A percentile compares a stretch with the other conserved stretches of the same genome.
Evolutionary conservation across 176 grass and related monocot species (phyloP).

Genomic region (Oryza officinalis): DNA sequence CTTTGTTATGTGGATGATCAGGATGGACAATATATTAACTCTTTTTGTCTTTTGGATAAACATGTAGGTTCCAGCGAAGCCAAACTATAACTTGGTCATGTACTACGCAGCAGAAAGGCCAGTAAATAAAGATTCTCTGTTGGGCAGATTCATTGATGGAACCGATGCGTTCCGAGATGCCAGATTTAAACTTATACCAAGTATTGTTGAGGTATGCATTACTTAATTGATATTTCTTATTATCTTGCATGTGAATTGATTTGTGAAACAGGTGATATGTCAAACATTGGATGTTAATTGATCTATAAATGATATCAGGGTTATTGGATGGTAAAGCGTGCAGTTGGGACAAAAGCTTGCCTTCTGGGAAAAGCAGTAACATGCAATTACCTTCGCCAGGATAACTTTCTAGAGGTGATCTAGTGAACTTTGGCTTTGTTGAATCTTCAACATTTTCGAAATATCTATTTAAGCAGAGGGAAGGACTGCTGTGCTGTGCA

Average conservation of each 20-base stretch:
- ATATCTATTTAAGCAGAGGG: background rate
- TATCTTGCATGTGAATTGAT: slow-evolving; percentile 22
- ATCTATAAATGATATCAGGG: slow-evolving; percentile 48
- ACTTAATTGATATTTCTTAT: slow-evolving; percentile 25
- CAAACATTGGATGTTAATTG: slow-evolving; percentile 30
- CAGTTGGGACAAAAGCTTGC: slow-evolving; percentile 97
- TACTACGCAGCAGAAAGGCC: slow-evolving; percentile 81
- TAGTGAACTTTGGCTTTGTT: background rate
- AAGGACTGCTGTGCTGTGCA: background rate
- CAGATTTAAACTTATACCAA: slow-evolving; percentile 98
- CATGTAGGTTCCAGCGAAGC: slow-evolving; percentile 86
- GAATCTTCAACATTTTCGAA: background rate
- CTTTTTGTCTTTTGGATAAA: slow-evolving; percentile 36
- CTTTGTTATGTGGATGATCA: background rate
- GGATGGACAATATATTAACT: slow-evolving; percentile 25
- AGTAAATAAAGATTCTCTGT: slow-evolving; percentile 80
- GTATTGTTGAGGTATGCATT: slow-evolving; percentile 83
- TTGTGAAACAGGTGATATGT: background rate
- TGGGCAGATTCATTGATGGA: slow-evolving; percentile 90
- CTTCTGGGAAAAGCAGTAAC: slow-evolving; percentile 96
- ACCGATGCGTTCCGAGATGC: slow-evolving; percentile 80
- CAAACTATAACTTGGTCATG: slow-evolving; percentile 92
- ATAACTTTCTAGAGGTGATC: slow-evolving; percentile 96
- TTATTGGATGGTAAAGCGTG: slow-evolving; percentile 99
- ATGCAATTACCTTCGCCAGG: slow-evolving; percentile 85